Evolutionary conservation across 306 rosid species (phyloP).

Genomic region (Senna tora): DNA sequence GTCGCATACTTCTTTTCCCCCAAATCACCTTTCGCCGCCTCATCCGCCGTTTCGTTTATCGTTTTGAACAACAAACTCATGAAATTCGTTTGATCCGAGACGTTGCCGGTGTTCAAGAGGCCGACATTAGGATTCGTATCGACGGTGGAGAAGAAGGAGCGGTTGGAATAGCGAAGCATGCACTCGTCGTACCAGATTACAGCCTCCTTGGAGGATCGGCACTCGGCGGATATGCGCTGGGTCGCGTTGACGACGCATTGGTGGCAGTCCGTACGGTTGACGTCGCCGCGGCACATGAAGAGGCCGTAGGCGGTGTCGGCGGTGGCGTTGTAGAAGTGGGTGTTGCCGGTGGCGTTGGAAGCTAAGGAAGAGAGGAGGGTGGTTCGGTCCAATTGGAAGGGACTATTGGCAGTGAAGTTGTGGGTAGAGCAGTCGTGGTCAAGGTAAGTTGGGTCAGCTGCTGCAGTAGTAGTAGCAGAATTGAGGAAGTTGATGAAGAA

Average conservation of each 20-base stretch:
- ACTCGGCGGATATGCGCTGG: neutral
- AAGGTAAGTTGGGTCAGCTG: neutral
- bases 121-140: neutral
- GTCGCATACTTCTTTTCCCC: conserved; percentile 39
- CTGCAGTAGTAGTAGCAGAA: neutral
- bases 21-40: conserved; percentile 12
- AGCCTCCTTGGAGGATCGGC: conserved; percentile 10
- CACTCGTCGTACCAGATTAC: conserved; percentile 44
- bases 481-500: conserved; percentile 1
- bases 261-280: neutral
- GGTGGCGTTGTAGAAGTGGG: conserved; percentile 31
- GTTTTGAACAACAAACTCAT: conserved; percentile 22
- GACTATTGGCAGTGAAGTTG: conserved; percentile 34
- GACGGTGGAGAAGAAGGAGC: conserved; percentile 33
- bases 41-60: conserved; percentile 29
- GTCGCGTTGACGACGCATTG: conserved; percentile 29
- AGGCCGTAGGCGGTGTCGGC: conserved; percentile 34
- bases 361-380: conserved; percentile 40
- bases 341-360: conserved; percentile 36
- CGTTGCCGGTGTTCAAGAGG: conserved; percentile 11
- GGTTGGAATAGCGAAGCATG: conserved; percentile 37
- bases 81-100: conserved; percentile 19
- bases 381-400: conserved; percentile 35
- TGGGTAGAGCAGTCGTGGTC: neutral
- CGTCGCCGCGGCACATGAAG: conserved; percentile 44